Base-by-base conservation (phyloP, 202 grass and related monocot species). In the Dendrocalamus latiflorus region DNA sequence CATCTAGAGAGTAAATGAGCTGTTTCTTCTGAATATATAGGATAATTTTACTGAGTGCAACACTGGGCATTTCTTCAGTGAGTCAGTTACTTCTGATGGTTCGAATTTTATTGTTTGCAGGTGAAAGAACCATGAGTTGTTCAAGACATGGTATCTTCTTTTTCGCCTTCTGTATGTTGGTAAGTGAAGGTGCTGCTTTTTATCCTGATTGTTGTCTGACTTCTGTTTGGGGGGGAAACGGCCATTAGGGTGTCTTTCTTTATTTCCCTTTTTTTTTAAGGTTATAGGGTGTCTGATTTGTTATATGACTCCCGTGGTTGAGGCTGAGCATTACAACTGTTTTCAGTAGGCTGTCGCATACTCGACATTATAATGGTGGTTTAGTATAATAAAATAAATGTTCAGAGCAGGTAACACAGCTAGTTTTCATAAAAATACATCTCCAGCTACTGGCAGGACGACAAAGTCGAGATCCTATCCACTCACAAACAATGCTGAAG, bases 381-480 rank as follows among this genome's bases (percentile, higher is more conserved):
- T 3, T 36, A 53, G 16, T 53, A 53, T n/a, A 74, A 28, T 41
- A n/a, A 55, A 51, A n/a, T 56, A 65, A 72, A 62, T 57, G 20
- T 33, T 65, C 38, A 65, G 77, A 81, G 77, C 56, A 77, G 72
- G 57, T 85, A 85, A 39, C 26, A 47, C 77, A 72, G 11, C 66
- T 36, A 81, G 79, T n/a, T 76, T 72, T n/a, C 59, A 65, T 86
- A 73, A 28, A 74, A 86, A 86, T 78, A 89, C 83, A 43, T 30
- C 57, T 77, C 34, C 74, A 74, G 49, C 74, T 73, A 42, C 73
- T 45, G 57, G 12, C 58, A 74, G 34, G 78, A 86, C 79, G 61
- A 86, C 83, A 83, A 86, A 86, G 68, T 65, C 22, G 20, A 77
- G 67, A 90, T 79, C 74, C 68, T 62, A 86, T 83, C 50, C 84